These are phyloP conservation scores for Mortierella claussenii DNA, from an alignment of 192 early-diverging fungal species.

Conservation along the genomic window DNA sequence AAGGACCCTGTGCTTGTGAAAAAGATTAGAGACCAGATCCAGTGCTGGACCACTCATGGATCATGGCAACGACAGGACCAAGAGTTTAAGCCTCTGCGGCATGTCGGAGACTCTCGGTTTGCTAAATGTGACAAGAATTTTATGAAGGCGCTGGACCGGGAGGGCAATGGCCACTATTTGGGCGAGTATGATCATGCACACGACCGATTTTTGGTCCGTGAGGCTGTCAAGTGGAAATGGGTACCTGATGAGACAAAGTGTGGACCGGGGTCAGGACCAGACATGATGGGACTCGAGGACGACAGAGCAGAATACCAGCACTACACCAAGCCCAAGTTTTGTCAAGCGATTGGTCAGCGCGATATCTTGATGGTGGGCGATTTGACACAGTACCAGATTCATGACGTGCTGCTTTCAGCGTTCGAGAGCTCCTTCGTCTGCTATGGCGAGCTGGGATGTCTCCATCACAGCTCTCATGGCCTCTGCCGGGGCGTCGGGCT, in stretches of 20 bases:
- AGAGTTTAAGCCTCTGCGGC: conserved; percentile 17
- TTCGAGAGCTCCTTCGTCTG: conserved; percentile 61
- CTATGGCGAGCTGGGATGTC: conserved; percentile 65
- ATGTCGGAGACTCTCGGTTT: conserved; percentile 37
- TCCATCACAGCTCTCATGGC: conserved; percentile 46
- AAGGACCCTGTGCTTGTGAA: conserved; percentile 12
- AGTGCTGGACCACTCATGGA: conserved; percentile 42
- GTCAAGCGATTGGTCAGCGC: conserved; percentile 45
- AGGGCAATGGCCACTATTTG: conserved; percentile 42
- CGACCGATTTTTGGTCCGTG: conserved; percentile 32
- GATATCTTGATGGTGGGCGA: conserved; percentile 63
- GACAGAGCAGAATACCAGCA: conserved; percentile 18
- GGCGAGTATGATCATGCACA: conserved; percentile 35
- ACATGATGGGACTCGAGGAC: conserved; percentile 33
- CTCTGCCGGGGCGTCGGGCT: conserved; percentile 24
- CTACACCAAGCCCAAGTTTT: conserved; percentile 48
- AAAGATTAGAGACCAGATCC: conserved; percentile 39
- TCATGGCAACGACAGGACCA: conserved; percentile 32
- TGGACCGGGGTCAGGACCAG: conserved; percentile 27
- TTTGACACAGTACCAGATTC: conserved; percentile 61
- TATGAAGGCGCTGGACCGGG: conserved; percentile 38
- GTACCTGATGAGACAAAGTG: conserved; percentile 33
- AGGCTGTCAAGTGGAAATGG: conserved; percentile 42
- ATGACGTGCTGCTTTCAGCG: conserved; percentile 61
- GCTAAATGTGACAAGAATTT: conserved; percentile 48